phyloP scores from a whole-genome alignment of 805 yeast species.

The Teunomyces panamensis region DNA sequence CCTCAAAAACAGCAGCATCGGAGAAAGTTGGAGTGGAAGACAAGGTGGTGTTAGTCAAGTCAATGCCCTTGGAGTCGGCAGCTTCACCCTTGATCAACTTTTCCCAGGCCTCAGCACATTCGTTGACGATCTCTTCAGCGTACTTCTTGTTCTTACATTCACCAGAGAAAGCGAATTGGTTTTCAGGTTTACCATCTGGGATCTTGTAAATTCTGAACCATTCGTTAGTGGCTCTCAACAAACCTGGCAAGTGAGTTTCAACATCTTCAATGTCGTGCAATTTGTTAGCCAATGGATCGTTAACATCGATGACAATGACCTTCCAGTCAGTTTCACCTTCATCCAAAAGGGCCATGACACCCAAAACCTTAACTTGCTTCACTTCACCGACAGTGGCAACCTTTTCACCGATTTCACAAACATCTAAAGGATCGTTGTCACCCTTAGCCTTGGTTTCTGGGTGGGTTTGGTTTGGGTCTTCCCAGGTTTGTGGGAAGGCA shows the following conservation, averaged over 20 bases:
- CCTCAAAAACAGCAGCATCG: constrained; percentile 38
- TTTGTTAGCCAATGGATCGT: constrained; percentile 62
- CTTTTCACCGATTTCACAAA: constrained; percentile 48
- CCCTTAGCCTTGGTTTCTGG: constrained; percentile 60
- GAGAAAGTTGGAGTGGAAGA: constrained; percentile 52
- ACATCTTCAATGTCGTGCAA: constrained; percentile 68
- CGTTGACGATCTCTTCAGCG: constrained; percentile 59
- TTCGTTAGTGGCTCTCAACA: constrained; percentile 60
- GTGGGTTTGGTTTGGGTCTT: constrained; percentile 60
- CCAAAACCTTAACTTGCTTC: constrained; percentile 65
- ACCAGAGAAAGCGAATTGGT: constrained; percentile 73
- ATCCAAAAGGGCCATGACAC: constrained; percentile 75
- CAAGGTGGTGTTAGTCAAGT: constrained; percentile 75
- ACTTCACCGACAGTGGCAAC: constrained; percentile 50
- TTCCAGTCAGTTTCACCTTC: constrained; percentile 99
- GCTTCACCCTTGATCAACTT: constrained; percentile 47
- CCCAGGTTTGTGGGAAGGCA: constrained; percentile 96
- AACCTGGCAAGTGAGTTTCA: constrained; percentile 63
- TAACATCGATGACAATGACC: constrained; percentile 64
- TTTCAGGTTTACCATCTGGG: constrained; percentile 77
- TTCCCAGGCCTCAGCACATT: constrained; percentile 70
- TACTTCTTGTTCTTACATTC: constrained; percentile 55
- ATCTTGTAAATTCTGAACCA: constrained; percentile 86
- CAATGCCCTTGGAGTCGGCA: constrained; percentile 52
- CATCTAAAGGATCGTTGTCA: constrained; percentile 48